Conservation (phyloP, 2,329 filamentous ascomycete genomes). For the Fusarium dimerum region DNA sequence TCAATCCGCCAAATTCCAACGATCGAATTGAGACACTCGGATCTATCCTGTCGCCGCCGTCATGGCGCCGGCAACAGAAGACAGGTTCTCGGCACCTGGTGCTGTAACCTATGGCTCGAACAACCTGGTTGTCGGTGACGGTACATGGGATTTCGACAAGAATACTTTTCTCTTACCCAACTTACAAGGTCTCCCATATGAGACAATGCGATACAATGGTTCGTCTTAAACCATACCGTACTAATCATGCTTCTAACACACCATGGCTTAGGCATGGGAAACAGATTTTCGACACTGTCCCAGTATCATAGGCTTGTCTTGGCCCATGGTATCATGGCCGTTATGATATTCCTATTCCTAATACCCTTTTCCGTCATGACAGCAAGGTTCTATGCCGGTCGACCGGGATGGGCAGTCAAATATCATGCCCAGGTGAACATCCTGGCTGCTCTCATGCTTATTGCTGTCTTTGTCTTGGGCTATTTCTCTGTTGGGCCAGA, state of each 20-base stretch:
- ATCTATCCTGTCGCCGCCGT: constrained; percentile 43
- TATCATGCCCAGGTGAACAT: constrained; percentile 76
- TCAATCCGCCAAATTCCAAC: neutral
- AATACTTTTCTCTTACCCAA: constrained; percentile 80
- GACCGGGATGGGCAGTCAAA: constrained; percentile 61
- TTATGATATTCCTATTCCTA: constrained; percentile 72
- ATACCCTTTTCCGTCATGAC: constrained; percentile 74
- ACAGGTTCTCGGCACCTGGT: constrained; percentile 67
- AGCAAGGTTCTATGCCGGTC: constrained; percentile 68
- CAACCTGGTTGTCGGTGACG: constrained; percentile 77
- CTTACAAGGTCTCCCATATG: constrained; percentile 73
- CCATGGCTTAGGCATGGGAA: constrained; percentile 68
- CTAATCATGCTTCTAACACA: constrained; percentile 15
- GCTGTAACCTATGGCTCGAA: constrained; percentile 72
- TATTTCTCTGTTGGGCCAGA: constrained; percentile 76
- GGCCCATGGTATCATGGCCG: constrained; percentile 72
- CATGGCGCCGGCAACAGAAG: constrained; percentile 61
- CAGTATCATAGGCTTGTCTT: constrained; percentile 72
- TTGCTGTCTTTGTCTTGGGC: constrained; percentile 72
- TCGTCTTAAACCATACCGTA: constrained; percentile 25
- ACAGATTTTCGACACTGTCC: constrained; percentile 68
- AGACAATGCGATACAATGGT: constrained; percentile 86
- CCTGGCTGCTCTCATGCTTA: constrained; percentile 65
- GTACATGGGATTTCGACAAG: constrained; percentile 78
- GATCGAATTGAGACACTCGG: constrained; percentile 23